These are phyloP conservation scores for Musa beccarii DNA, from an alignment of 176 grass and related monocot species.

Conservation along the genomic window DNA sequence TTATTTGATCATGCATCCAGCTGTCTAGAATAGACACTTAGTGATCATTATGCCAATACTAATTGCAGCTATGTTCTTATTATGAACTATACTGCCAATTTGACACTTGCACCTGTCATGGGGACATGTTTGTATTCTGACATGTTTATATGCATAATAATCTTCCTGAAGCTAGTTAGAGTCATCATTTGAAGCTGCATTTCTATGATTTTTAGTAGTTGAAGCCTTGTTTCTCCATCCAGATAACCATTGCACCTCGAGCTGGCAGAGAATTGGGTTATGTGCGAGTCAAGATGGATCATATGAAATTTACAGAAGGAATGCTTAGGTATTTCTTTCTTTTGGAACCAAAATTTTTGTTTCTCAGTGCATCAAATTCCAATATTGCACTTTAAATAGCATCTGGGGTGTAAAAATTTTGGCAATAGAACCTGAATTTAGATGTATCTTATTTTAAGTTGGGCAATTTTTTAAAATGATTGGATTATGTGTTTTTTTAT, in stretches of 20 bases:
- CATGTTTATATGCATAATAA: neutral
- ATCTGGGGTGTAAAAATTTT: neutral
- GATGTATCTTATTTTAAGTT: neutral
- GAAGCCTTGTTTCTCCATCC: neutral
- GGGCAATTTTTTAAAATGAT: neutral
- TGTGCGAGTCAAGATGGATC: slow-evolving; percentile 26
- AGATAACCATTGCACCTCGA: slow-evolving; percentile 30
- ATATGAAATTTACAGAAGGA: slow-evolving; percentile 21
- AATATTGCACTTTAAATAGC: neutral
- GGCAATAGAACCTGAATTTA: neutral
- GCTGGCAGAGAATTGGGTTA: slow-evolving; percentile 29
- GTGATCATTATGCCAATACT: neutral
- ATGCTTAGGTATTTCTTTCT: slow-evolving; percentile 20
- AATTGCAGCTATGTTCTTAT: neutral
- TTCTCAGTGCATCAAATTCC: neutral
- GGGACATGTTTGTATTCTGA: too few species aligned
- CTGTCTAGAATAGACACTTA: neutral
- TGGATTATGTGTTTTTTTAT: neutral
- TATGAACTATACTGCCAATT: neutral
- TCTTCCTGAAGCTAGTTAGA: neutral
- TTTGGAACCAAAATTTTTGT: neutral
- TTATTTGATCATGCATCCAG: too few species aligned
- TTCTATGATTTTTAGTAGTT: neutral
- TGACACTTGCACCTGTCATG: neutral
- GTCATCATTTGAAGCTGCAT: neutral